Conservation (phyloP, 768 basidiomycete genomes). For the Panaeolus cyanescens region DNA sequence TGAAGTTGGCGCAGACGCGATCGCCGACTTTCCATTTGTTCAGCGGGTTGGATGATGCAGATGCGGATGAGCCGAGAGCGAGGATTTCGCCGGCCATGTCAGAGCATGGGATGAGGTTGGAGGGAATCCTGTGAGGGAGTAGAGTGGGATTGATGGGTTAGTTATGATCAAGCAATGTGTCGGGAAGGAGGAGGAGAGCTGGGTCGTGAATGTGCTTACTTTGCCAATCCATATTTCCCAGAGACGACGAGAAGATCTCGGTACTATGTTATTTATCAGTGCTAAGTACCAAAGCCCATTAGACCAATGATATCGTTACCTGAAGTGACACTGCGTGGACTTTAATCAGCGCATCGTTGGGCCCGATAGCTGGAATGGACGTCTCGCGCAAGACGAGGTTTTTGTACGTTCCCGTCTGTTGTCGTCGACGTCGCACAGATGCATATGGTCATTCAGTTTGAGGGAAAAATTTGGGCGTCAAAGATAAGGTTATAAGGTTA, state of each 20-base stretch:
- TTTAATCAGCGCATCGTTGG: slow-evolving; percentile 57
- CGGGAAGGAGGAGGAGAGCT: too few species aligned
- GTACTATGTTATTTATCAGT: slow-evolving; percentile 29
- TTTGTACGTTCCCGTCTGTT: too few species aligned
- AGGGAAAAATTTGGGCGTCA: too few species aligned
- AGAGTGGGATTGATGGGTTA: too few species aligned
- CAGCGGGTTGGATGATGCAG: slow-evolving; percentile 22
- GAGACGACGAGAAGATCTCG: slow-evolving; percentile 51
- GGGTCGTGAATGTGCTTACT: too few species aligned
- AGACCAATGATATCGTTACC: slow-evolving; percentile 24
- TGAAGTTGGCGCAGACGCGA: slow-evolving; percentile 57
- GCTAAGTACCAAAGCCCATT: too few species aligned
- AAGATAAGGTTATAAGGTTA: too few species aligned
- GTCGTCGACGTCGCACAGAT: too few species aligned
- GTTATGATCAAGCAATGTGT: neutral
- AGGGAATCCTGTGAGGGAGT: slow-evolving; percentile 6
- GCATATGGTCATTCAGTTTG: too few species aligned
- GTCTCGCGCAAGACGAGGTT: slow-evolving; percentile 27
- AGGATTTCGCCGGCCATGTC: slow-evolving; percentile 64
- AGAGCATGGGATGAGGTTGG: slow-evolving; percentile 39
- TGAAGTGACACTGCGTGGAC: slow-evolving; percentile 62
- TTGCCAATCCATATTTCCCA: slow-evolving; percentile 37
- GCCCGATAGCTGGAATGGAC: slow-evolving; percentile 28
- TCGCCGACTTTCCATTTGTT: slow-evolving; percentile 55
- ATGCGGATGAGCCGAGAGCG: slow-evolving; percentile 43